phyloP scores from a whole-genome alignment of 805 yeast genomes.

The Zygoascus biomembranicola region DNA sequence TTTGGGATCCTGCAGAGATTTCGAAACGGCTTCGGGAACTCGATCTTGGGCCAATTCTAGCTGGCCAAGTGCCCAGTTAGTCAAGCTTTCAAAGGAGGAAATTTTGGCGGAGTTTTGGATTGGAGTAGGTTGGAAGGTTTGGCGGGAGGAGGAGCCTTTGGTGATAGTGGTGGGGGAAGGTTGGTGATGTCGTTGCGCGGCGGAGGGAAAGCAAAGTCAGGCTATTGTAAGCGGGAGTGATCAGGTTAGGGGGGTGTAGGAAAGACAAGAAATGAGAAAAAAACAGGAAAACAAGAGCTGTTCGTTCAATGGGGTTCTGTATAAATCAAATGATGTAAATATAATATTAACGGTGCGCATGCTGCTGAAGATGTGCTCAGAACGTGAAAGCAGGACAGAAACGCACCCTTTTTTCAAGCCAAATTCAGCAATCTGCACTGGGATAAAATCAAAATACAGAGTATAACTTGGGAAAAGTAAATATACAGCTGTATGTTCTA shows the following conservation, averaged over 20 bases:
- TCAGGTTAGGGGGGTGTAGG: background rate
- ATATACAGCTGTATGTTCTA: too few relatives aligned
- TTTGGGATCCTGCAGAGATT: background rate
- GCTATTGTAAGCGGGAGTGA: background rate
- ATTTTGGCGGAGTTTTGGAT: background rate
- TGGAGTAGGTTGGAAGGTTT: background rate
- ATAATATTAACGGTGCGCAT: too few relatives aligned
- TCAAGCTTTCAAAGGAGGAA: background rate
- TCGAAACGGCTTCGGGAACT: background rate
- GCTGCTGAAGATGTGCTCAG: too few relatives aligned
- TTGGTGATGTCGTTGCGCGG: background rate
- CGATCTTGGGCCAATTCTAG: background rate
- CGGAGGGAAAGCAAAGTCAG: background rate
- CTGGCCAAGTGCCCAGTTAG: conserved; percentile 1
- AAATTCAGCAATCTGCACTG: too few relatives aligned
- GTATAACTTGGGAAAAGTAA: too few relatives aligned
- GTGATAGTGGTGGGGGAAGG: background rate
- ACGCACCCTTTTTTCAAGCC: too few relatives aligned
- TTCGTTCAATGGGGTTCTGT: too few relatives aligned
- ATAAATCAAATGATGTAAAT: too few relatives aligned
- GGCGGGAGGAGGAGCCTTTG: background rate
- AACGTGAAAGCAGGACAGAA: too few relatives aligned
- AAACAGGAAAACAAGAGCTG: too few relatives aligned
- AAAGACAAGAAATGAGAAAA: background rate
- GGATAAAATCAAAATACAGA: too few relatives aligned